Evolutionary conservation across 805 yeast species (phyloP).

Genomic region (Jamesozyma gamospora): DNA sequence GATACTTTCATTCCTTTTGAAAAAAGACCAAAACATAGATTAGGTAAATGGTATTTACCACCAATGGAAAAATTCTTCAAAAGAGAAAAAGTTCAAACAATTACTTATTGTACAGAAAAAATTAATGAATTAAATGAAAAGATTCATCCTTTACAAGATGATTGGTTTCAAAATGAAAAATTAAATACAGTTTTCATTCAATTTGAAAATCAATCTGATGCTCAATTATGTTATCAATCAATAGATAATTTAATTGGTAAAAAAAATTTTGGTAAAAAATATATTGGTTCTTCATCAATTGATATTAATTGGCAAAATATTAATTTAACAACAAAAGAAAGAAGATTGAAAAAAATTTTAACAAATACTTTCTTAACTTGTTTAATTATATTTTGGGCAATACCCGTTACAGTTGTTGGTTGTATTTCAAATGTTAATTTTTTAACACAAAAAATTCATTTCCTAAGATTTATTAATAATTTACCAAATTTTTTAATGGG

Average conservation of each 20-base stretch:
- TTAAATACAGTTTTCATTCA: slow-evolving; percentile 68
- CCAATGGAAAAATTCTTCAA: slow-evolving; percentile 30
- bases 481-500: slow-evolving; percentile 68
- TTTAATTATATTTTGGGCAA: slow-evolving; percentile 82
- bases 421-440: slow-evolving; percentile 76
- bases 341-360: slow-evolving; percentile 45
- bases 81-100: slow-evolving; percentile 79
- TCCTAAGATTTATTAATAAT: slow-evolving; percentile 64
- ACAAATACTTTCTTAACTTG: slow-evolving; percentile 57
- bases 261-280: slow-evolving; percentile 31
- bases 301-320: slow-evolving; percentile 81
- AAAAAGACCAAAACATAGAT: slow-evolving; percentile 76
- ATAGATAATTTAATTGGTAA: slow-evolving; percentile 30
- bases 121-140: slow-evolving; percentile 60
- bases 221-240: slow-evolving; percentile 85
- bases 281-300: slow-evolving; percentile 62
- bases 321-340: slow-evolving; percentile 44
- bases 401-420: slow-evolving; percentile 98
- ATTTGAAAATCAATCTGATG: slow-evolving; percentile 75
- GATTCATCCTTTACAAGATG: slow-evolving; percentile 48
- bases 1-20: slow-evolving; percentile 54
- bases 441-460: slow-evolving; percentile 60
- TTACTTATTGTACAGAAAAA: slow-evolving; percentile 58
- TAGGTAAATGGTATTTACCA: slow-evolving; percentile 35
- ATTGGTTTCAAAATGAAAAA: slow-evolving; percentile 41